A percentile compares a stretch with the other conserved stretches of the same genome.
Evolutionary conservation across 1,139 yeast genomes (phyloP).

Genomic region (Wickerhamomyces sp.): DNA sequence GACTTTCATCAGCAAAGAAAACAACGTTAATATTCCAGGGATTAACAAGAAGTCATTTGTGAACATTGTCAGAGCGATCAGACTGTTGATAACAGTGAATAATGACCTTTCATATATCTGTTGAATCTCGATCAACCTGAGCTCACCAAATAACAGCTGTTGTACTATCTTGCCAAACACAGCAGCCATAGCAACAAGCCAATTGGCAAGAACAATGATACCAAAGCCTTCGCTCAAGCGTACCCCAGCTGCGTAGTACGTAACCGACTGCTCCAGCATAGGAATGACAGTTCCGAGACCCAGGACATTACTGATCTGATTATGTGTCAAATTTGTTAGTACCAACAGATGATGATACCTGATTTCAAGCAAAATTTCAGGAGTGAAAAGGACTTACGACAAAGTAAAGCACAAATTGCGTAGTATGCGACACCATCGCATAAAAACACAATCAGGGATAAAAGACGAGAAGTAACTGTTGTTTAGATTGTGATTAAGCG

Average conservation of each 20-base stretch:
- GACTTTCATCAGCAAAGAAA: conserved; percentile 55
- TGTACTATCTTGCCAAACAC: conserved; percentile 28
- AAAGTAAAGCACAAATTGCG: conserved; percentile 15
- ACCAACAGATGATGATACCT: too few species aligned
- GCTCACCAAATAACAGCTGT: conserved; percentile 61
- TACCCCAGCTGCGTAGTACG: conserved; percentile 40
- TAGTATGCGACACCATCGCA: conserved; percentile 6
- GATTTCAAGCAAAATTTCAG: too few species aligned
- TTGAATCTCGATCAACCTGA: conserved; percentile 73
- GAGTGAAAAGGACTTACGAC: conserved; percentile 3
- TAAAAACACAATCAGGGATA: too few species aligned
- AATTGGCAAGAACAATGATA: conserved; percentile 31
- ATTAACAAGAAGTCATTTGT: conserved; percentile 52
- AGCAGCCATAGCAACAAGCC: conserved; percentile 25
- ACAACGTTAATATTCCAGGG: conserved; percentile 31
- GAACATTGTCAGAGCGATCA: conserved; percentile 62
- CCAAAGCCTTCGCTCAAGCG: conserved; percentile 40
- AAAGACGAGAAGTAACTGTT: neutral
- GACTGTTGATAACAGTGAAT: conserved; percentile 60
- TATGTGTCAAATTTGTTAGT: neutral
- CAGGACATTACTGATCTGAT: conserved; percentile 26
- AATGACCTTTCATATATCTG: conserved; percentile 67
- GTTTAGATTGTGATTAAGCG: neutral
- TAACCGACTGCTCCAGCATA: conserved; percentile 35
- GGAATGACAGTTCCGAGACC: conserved; percentile 29